phyloP scores from a whole-genome alignment of 495 filamentous ascomycete genomes.

The Neurospora sp. region DNA sequence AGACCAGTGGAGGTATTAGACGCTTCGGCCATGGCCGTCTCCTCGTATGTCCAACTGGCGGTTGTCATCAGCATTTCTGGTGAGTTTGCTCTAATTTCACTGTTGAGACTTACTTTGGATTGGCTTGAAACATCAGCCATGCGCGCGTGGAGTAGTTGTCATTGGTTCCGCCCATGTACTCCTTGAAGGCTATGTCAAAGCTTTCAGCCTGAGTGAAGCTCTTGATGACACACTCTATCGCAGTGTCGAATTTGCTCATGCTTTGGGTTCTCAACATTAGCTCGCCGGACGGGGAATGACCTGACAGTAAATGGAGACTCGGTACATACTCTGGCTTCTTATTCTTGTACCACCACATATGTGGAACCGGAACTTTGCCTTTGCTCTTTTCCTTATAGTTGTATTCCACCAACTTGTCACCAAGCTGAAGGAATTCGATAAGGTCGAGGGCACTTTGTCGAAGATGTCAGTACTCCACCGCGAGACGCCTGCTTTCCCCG shows the following conservation, averaged over 20 bases:
- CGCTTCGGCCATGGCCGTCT: slow-evolving; percentile 3
- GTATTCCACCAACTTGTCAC: neutral
- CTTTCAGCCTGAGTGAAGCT: neutral
- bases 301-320: too few species aligned
- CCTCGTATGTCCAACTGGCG: neutral
- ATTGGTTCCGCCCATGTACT: neutral
- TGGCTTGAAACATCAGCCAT: slow-evolving; percentile 3
- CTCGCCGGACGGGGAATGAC: too few species aligned
- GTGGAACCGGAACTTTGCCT: neutral
- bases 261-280: neutral
- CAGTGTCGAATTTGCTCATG: neutral
- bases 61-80: neutral
- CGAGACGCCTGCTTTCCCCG: too few species aligned
- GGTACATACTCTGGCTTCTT: neutral
- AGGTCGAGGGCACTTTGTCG: neutral
- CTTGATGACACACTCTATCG: neutral
- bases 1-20: slow-evolving; percentile 15
- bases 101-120: neutral
- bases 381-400: neutral
- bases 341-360: neutral
- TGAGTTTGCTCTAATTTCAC: neutral
- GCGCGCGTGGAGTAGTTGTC: slow-evolving; percentile 5
- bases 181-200: neutral
- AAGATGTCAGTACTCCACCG: neutral
- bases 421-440: neutral